Evolutionary conservation across 305 asterid species (phyloP).

Genomic region (Plantago coronopus): DNA sequence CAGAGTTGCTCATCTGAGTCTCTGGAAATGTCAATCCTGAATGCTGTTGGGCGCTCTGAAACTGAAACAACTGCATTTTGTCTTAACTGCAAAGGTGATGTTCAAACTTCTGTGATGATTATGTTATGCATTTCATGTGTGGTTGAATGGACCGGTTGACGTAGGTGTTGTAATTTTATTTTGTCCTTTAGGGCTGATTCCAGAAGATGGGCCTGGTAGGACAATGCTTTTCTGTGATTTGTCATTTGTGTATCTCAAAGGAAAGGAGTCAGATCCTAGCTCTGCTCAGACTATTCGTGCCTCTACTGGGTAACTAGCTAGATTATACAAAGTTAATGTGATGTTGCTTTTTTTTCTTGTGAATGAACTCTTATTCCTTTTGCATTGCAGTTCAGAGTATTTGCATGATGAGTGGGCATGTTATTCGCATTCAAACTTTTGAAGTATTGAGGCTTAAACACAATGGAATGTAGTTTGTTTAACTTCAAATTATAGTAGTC

Average conservation of each 20-base stretch:
- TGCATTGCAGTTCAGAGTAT: neutral
- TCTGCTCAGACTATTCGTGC: neutral
- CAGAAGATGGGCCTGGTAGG: constrained; percentile 44
- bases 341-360: neutral
- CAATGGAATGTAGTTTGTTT: neutral
- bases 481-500: no score
- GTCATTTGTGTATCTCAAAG: constrained; percentile 51
- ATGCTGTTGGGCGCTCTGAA: constrained; percentile 48
- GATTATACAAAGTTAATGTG: neutral
- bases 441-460: neutral
- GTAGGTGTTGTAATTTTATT: constrained; percentile 6
- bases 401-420: neutral
- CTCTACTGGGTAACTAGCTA: constrained; percentile 2
- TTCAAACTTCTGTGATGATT: constrained; percentile 10
- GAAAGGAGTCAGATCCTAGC: constrained; percentile 18
- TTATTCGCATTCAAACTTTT: neutral
- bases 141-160: constrained; percentile 12
- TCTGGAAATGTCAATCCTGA: constrained; percentile 50
- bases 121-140: constrained; percentile 11
- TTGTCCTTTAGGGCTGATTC: constrained; percentile 45
- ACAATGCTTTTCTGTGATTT: constrained; percentile 58
- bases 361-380: neutral
- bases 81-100: constrained; percentile 65
- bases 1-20: constrained; percentile 52
- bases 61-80: constrained; percentile 34